A percentile compares a stretch with the other conserved stretches of the same genome.
Evolutionary conservation across 495 filamentous ascomycete species (phyloP).

Genomic region (Cladorrhinum samala): DNA sequence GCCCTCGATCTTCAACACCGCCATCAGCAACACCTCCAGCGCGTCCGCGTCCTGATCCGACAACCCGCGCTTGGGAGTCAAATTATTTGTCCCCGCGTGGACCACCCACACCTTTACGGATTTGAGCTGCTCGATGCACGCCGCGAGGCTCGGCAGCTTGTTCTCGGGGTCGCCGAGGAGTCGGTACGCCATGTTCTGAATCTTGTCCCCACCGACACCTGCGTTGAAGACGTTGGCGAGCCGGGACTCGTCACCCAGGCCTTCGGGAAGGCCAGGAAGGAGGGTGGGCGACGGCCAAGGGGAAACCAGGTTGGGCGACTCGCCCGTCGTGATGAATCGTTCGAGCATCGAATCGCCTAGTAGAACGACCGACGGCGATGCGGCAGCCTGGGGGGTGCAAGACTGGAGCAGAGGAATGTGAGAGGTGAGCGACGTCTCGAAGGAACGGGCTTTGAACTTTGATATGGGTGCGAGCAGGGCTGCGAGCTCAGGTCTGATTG

Average conservation of each 20-base stretch:
- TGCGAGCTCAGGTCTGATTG: background rate
- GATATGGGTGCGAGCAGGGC: constrained; percentile 4
- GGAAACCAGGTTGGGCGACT: constrained; percentile 8
- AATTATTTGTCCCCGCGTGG: constrained; percentile 29
- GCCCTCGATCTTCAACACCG: constrained; percentile 8
- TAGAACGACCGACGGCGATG: constrained; percentile 12
- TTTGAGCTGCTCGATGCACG: background rate
- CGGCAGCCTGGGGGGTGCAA: constrained; percentile 1
- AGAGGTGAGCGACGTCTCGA: constrained; percentile 11
- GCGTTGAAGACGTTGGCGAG: constrained; percentile 18
- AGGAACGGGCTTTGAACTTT: constrained; percentile 18
- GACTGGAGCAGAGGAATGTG: constrained; percentile 16
- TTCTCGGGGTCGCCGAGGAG: constrained; percentile 20
- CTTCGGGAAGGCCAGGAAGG: background rate
- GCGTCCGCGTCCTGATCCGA: constrained; percentile 15
- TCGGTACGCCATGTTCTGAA: constrained; percentile 30
- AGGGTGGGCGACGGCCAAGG: constrained; percentile 17
- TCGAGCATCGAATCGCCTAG: constrained; percentile 31
- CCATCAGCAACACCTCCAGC: constrained; percentile 19
- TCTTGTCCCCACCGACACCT: constrained; percentile 26
- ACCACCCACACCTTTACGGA: constrained; percentile 27
- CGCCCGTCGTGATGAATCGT: constrained; percentile 25
- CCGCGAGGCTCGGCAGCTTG: constrained; percentile 15
- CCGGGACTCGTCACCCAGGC: background rate
- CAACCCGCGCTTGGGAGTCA: constrained; percentile 33